These are phyloP conservation scores for Pleurotus djamor DNA, from an alignment of 768 basidiomycete genomes.

Conservation along the genomic window DNA sequence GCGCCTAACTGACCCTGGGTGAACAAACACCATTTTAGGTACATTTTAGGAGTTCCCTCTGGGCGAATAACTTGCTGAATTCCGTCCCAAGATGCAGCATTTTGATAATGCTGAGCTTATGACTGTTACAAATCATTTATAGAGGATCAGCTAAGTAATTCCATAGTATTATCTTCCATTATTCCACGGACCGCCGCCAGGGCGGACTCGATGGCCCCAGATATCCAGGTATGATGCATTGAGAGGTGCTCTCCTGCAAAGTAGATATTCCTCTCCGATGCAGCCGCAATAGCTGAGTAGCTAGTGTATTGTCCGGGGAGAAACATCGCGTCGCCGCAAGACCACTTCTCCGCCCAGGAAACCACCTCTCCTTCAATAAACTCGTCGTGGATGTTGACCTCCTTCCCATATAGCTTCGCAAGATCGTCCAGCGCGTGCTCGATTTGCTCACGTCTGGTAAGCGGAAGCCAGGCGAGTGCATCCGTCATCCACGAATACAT, in stretches of 20 bases:
- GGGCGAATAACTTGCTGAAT: too few relatives aligned
- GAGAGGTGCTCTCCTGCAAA: conserved; percentile 24
- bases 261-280: conserved; percentile 17
- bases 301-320: conserved; percentile 20
- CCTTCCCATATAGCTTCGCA: conserved; percentile 15
- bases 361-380: conserved; percentile 16
- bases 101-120: too few relatives aligned
- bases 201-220: conserved; percentile 15
- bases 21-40: too few relatives aligned
- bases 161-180: neutral
- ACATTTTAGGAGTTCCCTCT: too few relatives aligned
- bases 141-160: neutral
- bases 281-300: conserved; percentile 15
- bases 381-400: conserved; percentile 11
- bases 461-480: conserved; percentile 15
- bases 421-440: conserved; percentile 16
- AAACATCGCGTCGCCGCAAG: conserved; percentile 26
- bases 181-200: neutral
- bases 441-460: conserved; percentile 9
- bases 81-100: too few relatives aligned
- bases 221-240: conserved; percentile 24
- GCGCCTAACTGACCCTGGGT: too few relatives aligned
- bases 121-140: neutral
- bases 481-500: conserved; percentile 21
- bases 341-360: conserved; percentile 17